These are phyloP conservation scores for Nakazawaea sp. DNA, from an alignment of 805 yeast species.

Conservation along the genomic window DNA sequence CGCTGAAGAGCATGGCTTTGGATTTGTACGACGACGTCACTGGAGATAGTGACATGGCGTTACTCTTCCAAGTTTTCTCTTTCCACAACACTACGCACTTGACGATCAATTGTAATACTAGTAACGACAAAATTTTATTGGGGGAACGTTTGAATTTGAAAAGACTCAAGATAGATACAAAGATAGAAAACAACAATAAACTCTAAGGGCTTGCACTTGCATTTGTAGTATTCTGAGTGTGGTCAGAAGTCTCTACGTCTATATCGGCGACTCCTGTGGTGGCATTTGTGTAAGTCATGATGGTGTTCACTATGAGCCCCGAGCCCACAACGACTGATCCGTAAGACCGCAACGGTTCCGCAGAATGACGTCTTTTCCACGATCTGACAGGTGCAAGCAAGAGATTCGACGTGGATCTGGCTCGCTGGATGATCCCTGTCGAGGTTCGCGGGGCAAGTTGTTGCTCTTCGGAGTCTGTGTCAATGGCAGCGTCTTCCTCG, in stretches of 20 bases:
- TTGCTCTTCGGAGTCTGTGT: constrained; percentile 23
- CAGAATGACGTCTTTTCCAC: not conserved
- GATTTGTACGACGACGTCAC: not conserved
- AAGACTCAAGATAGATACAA: not conserved
- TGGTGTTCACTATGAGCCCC: constrained; percentile 7
- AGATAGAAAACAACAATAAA: not conserved
- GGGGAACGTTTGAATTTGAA: not conserved
- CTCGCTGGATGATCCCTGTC: constrained; percentile 3
- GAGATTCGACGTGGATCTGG: constrained; percentile 8
- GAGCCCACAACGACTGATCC: constrained; percentile 6
- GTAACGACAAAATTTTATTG: not conserved
- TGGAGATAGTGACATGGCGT: not conserved
- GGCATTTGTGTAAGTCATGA: constrained; percentile 5
- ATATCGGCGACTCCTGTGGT: not conserved
- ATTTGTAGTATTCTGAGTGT: not conserved
- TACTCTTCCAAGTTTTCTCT: not conserved
- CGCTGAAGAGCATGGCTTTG: not conserved
- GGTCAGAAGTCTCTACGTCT: not conserved
- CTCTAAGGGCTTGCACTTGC: not conserved
- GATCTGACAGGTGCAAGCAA: constrained; percentile 4
- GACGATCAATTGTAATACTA: constrained; percentile 1
- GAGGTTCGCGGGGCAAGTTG: not conserved
- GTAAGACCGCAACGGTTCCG: not conserved
- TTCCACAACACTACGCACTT: not conserved
- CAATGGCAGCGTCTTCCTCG: not conserved